These are phyloP conservation scores for Dendrobium huoshanense DNA, from an alignment of 106 monocot genomes.

Conservation along the genomic window DNA sequence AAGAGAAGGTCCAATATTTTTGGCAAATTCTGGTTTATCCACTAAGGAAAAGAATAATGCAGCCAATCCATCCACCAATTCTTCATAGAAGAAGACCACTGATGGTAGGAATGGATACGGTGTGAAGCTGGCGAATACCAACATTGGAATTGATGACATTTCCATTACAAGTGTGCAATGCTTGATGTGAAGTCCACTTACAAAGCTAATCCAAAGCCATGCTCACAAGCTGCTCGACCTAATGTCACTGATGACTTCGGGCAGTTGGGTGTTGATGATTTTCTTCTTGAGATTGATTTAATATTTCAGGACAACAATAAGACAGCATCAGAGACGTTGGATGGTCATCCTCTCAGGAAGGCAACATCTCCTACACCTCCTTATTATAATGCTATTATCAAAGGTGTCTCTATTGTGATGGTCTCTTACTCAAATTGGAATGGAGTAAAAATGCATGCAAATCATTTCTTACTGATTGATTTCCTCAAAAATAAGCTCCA, in stretches of 20 bases:
- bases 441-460: conserved; percentile 82
- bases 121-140: too few relatives aligned
- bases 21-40: too few relatives aligned
- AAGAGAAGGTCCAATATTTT: too few relatives aligned
- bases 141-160: too few relatives aligned
- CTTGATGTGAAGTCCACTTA: too few relatives aligned
- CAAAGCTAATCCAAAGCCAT: too few relatives aligned
- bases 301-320: conserved; percentile 20
- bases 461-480: conserved; percentile 50
- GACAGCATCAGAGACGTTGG: conserved; percentile 14
- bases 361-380: conserved; percentile 12
- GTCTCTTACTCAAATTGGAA: conserved; percentile 86
- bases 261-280: conserved; percentile 7
- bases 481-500: conserved; percentile 60
- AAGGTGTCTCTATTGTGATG: conserved; percentile 76
- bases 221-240: too few relatives aligned
- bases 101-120: too few relatives aligned
- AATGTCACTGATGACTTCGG: conserved; percentile 2
- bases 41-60: too few relatives aligned
- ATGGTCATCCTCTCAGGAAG: conserved; percentile 1
- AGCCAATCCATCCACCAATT: too few relatives aligned
- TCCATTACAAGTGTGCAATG: too few relatives aligned
- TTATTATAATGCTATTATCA: conserved; percentile 45
- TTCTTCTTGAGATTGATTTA: conserved; percentile 25
- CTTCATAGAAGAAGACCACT: too few relatives aligned